Evolutionary conservation across 2,329 filamentous ascomycete species (phyloP).

Genomic region (Cucurbitaria berberidis): DNA sequence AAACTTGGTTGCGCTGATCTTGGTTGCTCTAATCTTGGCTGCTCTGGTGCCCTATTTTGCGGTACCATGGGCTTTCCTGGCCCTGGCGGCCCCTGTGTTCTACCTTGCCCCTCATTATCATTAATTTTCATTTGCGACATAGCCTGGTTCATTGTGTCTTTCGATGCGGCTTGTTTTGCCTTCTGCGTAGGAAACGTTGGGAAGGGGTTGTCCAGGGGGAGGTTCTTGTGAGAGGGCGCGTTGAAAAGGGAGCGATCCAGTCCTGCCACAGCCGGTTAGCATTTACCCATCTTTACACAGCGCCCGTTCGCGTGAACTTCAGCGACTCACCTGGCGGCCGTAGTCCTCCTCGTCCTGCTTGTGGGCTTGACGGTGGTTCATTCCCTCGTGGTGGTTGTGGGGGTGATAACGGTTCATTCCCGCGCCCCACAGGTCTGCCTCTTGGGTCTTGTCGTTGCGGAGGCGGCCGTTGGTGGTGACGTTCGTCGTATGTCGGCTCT

Average conservation of each 20-base stretch:
- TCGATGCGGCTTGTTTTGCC: conserved; percentile 14
- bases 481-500: conserved; percentile 34
- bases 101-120: conserved; percentile 22
- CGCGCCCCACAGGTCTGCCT: conserved; percentile 31
- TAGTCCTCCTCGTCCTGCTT: conserved; percentile 33
- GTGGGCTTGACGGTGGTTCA: conserved; percentile 22
- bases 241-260: conserved; percentile 39
- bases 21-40: conserved; percentile 25
- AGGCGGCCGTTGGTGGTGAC: conserved; percentile 31
- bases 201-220: conserved; percentile 56
- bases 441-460: conserved; percentile 37
- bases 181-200: conserved; percentile 52
- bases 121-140: conserved; percentile 47
- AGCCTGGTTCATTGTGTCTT: conserved; percentile 37
- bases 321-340: conserved; percentile 37
- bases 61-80: conserved; percentile 31
- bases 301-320: not conserved
- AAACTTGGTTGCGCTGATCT: no score
- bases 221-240: conserved; percentile 31
- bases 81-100: conserved; percentile 23
- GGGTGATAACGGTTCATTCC: conserved; percentile 25
- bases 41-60: conserved; percentile 29
- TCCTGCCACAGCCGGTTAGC: conserved; percentile 28
- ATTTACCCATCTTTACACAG: not conserved
- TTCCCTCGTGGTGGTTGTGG: conserved; percentile 33